Conservation (phyloP, 139 green algal species). For the Picochlorum costavermella region DNA sequence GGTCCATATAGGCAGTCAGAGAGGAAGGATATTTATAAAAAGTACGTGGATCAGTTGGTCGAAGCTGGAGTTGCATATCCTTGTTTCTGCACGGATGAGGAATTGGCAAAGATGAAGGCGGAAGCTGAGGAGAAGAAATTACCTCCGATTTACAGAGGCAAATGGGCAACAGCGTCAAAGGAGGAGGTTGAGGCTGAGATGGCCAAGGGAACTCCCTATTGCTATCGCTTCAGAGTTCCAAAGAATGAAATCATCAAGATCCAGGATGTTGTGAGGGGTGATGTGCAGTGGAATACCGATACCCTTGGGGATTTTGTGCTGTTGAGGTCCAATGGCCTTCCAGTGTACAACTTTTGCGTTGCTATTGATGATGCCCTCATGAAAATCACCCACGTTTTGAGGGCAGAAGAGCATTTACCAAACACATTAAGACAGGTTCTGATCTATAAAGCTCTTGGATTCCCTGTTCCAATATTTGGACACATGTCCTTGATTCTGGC, state of each 20-base stretch:
- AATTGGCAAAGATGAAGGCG: slow-evolving; percentile 75
- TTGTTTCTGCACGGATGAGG: slow-evolving; percentile 99
- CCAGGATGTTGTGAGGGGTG: slow-evolving; percentile 75
- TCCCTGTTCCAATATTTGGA: slow-evolving; percentile 72
- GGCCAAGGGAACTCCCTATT: slow-evolving; percentile 70
- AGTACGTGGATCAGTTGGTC: slow-evolving; percentile 84
- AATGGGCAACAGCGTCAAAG: slow-evolving; percentile 77
- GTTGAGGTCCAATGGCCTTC: slow-evolving; percentile 90
- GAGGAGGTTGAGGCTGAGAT: slow-evolving; percentile 77
- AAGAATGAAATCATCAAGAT: slow-evolving; percentile 34
- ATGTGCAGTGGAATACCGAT: slow-evolving; percentile 92
- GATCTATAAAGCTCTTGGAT: slow-evolving; percentile 91
- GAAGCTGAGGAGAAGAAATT: slow-evolving; percentile 88
- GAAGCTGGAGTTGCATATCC: slow-evolving; percentile 75
- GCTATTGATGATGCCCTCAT: slow-evolving; percentile 96
- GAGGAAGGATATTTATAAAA: slow-evolving; percentile 84
- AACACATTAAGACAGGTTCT: slow-evolving; percentile 94
- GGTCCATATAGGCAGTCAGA: slow-evolving; percentile 96
- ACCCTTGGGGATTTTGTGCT: slow-evolving; percentile 99
- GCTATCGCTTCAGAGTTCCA: slow-evolving; percentile 92
- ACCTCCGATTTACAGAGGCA: slow-evolving; percentile 90
- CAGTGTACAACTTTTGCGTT: slow-evolving; percentile 99
- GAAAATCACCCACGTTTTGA: slow-evolving; percentile 93
- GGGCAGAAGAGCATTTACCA: slow-evolving; percentile 97
- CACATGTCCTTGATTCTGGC: slow-evolving; percentile 97